A percentile compares a stretch with the other conserved stretches of the same genome.
phyloP scores from a whole-genome alignment of 2,329 filamentous ascomycete species.

The Chaetomiaceae sp. region DNA sequence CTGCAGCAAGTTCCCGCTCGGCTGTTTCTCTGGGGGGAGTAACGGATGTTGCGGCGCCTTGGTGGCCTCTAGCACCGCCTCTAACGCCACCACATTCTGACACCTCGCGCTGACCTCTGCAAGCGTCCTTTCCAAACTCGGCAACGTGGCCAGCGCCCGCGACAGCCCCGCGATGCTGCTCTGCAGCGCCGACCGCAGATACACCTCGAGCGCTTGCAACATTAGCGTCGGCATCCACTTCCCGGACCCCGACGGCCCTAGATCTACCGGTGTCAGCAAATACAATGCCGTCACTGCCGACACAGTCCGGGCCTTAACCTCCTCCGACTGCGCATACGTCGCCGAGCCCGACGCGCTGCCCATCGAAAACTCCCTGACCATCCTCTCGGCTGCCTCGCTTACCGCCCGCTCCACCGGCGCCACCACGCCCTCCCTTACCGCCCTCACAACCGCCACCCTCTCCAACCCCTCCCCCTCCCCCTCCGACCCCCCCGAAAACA shows the following conservation, averaged over 20 bases:
- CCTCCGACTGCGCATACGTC: constrained; percentile 65
- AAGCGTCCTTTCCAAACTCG: constrained; percentile 75
- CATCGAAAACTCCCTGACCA: constrained; percentile 79
- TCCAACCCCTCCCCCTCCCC: constrained; percentile 70
- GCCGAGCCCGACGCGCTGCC: constrained; percentile 45
- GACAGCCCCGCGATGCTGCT: constrained; percentile 71
- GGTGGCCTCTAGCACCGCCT: constrained; percentile 66
- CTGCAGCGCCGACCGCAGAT: constrained; percentile 76
- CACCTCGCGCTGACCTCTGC: constrained; percentile 78
- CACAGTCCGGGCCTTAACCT: constrained; percentile 66
- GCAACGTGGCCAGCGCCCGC: constrained; percentile 72
- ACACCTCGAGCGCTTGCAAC: constrained; percentile 71
- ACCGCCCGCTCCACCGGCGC: constrained; percentile 69
- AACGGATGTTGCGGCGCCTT: constrained; percentile 67
- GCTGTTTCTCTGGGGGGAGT: constrained; percentile 35
- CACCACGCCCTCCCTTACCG: constrained; percentile 63
- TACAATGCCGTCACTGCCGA: constrained; percentile 76
- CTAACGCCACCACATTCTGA: constrained; percentile 86
- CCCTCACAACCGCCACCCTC: constrained; percentile 66
- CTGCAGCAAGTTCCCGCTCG: constrained; percentile 55
- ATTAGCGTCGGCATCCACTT: constrained; percentile 65
- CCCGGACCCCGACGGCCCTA: constrained; percentile 44
- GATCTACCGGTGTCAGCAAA: constrained; percentile 66
- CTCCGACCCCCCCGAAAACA: constrained; percentile 49
- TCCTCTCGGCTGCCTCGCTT: constrained; percentile 69